These are phyloP conservation scores for Ganoderma boninense DNA, from an alignment of 1,284 basidiomycete species.

Conservation along the genomic window DNA sequence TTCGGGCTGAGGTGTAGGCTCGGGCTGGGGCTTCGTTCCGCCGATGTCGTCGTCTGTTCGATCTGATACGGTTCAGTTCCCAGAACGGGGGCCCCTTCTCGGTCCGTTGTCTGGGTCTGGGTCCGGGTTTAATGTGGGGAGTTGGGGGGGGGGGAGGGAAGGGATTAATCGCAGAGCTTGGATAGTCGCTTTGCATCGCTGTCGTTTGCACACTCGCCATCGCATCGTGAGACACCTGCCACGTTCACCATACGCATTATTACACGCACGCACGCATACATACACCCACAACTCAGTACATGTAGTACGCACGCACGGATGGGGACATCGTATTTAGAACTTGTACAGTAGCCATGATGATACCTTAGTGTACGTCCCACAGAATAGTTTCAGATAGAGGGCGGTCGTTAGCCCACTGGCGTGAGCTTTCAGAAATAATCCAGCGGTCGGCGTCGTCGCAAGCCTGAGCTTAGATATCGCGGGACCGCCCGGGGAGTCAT, in stretches of 20 bases:
- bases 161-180: background rate
- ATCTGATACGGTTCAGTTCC: background rate
- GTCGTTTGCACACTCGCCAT: background rate
- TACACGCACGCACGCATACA: background rate
- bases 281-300: background rate
- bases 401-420: background rate
- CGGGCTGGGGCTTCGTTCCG: background rate
- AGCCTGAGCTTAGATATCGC: background rate
- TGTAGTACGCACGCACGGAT: background rate
- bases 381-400: background rate
- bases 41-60: background rate
- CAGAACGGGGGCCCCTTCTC: background rate
- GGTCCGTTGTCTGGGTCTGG: background rate
- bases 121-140: background rate
- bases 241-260: background rate
- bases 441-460: background rate
- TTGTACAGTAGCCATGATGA: background rate
- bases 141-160: background rate
- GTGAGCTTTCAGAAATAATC: background rate
- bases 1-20: background rate
- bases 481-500: background rate
- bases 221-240: background rate
- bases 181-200: constrained; percentile 5
- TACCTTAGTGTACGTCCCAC: background rate
- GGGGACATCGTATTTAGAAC: background rate